These are phyloP conservation scores for Cryptosporidium sp. DNA, from an alignment of 169 alveolate genomes.

Conservation along the genomic window DNA sequence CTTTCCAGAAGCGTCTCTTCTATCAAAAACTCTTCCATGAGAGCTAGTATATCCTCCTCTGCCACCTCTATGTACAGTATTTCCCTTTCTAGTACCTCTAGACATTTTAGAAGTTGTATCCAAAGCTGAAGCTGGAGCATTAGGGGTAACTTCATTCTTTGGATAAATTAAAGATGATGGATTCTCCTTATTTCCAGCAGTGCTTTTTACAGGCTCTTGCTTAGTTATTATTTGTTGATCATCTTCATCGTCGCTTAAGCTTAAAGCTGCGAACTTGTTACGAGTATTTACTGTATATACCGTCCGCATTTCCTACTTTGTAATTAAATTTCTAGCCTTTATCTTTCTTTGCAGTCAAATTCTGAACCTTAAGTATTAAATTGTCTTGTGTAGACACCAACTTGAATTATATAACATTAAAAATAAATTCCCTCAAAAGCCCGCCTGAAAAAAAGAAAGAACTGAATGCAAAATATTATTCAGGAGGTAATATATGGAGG, in stretches of 20 bases:
- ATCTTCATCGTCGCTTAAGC: conserved; percentile 66
- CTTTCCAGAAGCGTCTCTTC: conserved; percentile 71
- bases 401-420: neutral
- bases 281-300: conserved; percentile 65
- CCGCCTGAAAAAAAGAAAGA: conserved; percentile 12
- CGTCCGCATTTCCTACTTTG: conserved; percentile 44
- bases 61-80: conserved; percentile 68
- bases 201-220: conserved; percentile 21
- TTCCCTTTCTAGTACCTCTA: conserved; percentile 32
- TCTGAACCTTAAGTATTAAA: neutral
- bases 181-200: conserved; percentile 10
- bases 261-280: conserved; percentile 74
- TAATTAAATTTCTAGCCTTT: neutral
- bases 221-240: neutral
- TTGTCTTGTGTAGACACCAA: conserved; percentile 75
- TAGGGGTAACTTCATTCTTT: neutral
- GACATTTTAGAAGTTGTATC: conserved; percentile 1
- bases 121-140: neutral
- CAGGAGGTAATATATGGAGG: neutral
- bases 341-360: neutral
- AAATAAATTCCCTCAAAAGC: conserved; percentile 12
- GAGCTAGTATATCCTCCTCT: conserved; percentile 50
- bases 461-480: neutral
- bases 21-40: conserved; percentile 70
- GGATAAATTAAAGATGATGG: conserved; percentile 48